phyloP scores from a whole-genome alignment of 1,284 basidiomycete genomes.

The Phellinidium pouzarii region DNA sequence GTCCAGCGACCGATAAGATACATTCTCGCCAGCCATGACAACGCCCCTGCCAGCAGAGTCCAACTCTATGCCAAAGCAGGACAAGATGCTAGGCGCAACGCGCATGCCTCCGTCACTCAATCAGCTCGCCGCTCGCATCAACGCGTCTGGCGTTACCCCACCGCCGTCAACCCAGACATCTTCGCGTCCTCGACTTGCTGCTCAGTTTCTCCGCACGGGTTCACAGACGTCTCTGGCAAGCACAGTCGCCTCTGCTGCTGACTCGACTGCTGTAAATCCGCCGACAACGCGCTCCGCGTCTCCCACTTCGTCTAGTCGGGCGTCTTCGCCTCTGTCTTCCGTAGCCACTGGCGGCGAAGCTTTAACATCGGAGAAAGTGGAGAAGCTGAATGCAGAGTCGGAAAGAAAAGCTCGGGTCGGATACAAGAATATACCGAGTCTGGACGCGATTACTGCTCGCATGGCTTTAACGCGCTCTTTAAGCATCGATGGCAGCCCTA shows the following conservation, averaged over 20 bases:
- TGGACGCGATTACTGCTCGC: slow-evolving; percentile 74
- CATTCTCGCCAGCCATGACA: slow-evolving; percentile 1
- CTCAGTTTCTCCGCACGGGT: slow-evolving; percentile 60
- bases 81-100: slow-evolving; percentile 28
- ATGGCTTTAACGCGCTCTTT: slow-evolving; percentile 60
- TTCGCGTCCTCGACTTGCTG: slow-evolving; percentile 64
- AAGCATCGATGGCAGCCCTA: slow-evolving; percentile 64
- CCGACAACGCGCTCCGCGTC: slow-evolving; percentile 58
- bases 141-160: slow-evolving; percentile 30
- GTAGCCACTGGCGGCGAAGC: slow-evolving; percentile 39
- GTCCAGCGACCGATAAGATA: slow-evolving; percentile 13
- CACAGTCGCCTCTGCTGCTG: slow-evolving; percentile 41
- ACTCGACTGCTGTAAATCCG: slow-evolving; percentile 56
- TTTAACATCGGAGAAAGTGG: slow-evolving; percentile 54
- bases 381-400: slow-evolving; percentile 50
- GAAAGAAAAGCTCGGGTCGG: slow-evolving; percentile 47
- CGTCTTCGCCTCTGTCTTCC: slow-evolving; percentile 43
- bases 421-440: slow-evolving; percentile 79
- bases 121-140: slow-evolving; percentile 72
- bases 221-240: slow-evolving; percentile 50
- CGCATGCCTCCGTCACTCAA: slow-evolving; percentile 64
- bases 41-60: not conserved
- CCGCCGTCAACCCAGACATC: slow-evolving; percentile 21
- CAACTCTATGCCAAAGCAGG: slow-evolving; percentile 30
- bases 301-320: slow-evolving; percentile 32